Evolutionary conservation across 495 filamentous ascomycete genomes (phyloP).

Genomic region (Poronia punctata): DNA sequence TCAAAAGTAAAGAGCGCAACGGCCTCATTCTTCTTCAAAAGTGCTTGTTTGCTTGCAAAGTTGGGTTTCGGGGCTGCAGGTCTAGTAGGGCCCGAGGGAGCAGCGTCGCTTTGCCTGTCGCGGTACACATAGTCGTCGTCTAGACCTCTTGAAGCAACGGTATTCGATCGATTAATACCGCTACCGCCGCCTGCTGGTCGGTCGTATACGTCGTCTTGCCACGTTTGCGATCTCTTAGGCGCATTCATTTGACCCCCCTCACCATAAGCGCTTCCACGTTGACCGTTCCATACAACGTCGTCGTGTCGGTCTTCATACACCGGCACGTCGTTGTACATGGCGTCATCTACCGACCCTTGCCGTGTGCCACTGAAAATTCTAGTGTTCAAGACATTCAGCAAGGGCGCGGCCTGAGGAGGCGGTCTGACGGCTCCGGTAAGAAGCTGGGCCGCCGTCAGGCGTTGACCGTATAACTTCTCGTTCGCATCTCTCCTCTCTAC

Average conservation of each 20-base stretch:
- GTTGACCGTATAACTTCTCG: conserved; percentile 84
- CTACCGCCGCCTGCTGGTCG: conserved; percentile 43
- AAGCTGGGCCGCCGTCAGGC: conserved; percentile 72
- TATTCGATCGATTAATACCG: conserved; percentile 43
- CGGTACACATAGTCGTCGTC: conserved; percentile 54
- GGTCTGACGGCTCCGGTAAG: conserved; percentile 71
- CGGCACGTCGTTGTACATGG: conserved; percentile 92
- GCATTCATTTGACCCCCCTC: conserved; percentile 66
- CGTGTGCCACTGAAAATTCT: conserved; percentile 69
- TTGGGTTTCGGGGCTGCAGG: conserved; percentile 85
- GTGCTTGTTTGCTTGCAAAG: conserved; percentile 58
- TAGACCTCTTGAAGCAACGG: conserved; percentile 25
- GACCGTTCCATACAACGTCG: conserved; percentile 87
- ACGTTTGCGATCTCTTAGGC: conserved; percentile 68
- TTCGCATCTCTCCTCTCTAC: conserved; percentile 95
- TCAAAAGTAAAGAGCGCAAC: conserved; percentile 90
- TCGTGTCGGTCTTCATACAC: conserved; percentile 86
- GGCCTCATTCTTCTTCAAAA: conserved; percentile 73
- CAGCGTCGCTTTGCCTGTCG: conserved; percentile 43
- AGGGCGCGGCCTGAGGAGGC: conserved; percentile 72
- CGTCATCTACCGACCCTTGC: conserved; percentile 37
- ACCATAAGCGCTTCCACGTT: conserved; percentile 65
- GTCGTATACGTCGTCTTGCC: conserved; percentile 88
- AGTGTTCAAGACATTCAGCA: conserved; percentile 78
- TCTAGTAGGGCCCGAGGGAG: conserved; percentile 43